Evolutionary conservation across 2,329 filamentous ascomycete genomes (phyloP).

Genomic region (Botrytis medusae): DNA sequence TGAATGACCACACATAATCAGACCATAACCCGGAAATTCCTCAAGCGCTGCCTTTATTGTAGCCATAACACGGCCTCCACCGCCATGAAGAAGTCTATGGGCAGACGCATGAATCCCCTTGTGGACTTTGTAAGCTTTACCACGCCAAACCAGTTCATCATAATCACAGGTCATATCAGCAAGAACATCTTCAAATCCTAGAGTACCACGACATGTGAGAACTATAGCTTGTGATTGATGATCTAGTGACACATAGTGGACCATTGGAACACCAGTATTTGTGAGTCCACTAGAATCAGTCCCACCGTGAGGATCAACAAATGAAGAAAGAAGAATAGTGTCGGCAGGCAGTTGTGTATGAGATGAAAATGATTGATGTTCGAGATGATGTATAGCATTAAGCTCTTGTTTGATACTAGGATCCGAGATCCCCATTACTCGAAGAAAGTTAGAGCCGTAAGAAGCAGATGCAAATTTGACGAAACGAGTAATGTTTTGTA

Average conservation of each 20-base stretch:
- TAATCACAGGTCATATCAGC: conserved; percentile 60
- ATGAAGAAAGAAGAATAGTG: conserved; percentile 58
- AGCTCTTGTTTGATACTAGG: conserved; percentile 44
- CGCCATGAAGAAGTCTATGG: conserved; percentile 49
- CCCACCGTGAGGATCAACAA: conserved; percentile 54
- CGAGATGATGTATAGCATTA: conserved; percentile 48
- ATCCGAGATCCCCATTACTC: conserved; percentile 61
- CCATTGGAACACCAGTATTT: conserved; percentile 53
- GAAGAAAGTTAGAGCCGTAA: conserved; percentile 63
- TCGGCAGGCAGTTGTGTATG: conserved; percentile 59
- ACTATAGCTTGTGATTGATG: conserved; percentile 57
- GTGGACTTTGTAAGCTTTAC: conserved; percentile 54
- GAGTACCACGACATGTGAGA: conserved; percentile 54
- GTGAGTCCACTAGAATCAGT: conserved; percentile 51
- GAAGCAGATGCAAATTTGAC: conserved; percentile 67
- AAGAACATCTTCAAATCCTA: conserved; percentile 57
- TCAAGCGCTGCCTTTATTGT: conserved; percentile 53
- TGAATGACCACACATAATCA: conserved; percentile 57
- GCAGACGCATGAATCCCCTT: conserved; percentile 58
- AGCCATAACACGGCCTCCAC: conserved; percentile 51
- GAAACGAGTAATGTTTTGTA: conserved; percentile 63
- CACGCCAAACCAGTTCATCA: conserved; percentile 50
- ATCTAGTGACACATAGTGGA: conserved; percentile 57
- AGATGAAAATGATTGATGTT: conserved; percentile 62
- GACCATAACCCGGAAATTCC: conserved; percentile 54